These are phyloP conservation scores for Macrotyloma uniflorum DNA, from an alignment of 306 rosid genomes.

Conservation along the genomic window DNA sequence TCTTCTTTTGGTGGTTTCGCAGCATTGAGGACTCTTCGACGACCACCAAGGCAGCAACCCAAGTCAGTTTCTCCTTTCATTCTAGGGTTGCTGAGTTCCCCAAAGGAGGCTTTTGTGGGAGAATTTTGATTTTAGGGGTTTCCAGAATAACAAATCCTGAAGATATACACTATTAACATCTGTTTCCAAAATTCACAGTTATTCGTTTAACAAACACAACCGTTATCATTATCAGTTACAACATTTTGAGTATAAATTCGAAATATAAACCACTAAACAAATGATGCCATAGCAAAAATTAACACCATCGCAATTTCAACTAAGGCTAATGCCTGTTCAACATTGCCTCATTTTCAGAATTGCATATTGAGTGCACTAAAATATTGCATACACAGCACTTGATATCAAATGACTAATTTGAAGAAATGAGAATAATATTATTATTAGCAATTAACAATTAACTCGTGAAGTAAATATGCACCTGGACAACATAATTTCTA, in stretches of 20 bases:
- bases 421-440: slow-evolving; percentile 39
- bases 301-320: neutral
- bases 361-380: neutral
- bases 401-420: slow-evolving; percentile 10
- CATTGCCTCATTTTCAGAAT: neutral
- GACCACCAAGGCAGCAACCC: no score
- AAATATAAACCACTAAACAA: neutral
- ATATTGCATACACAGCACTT: neutral
- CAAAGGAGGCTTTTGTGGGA: no score
- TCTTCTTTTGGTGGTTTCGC: no score
- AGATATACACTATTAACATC: no score
- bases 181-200: no score
- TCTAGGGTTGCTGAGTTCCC: no score
- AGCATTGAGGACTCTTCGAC: no score
- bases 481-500: slow-evolving; percentile 56
- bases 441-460: slow-evolving; percentile 46
- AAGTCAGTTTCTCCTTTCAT: no score
- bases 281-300: neutral
- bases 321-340: neutral
- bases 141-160: no score
- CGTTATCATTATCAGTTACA: no score
- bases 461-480: slow-evolving; percentile 29
- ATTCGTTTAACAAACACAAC: no score
- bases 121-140: no score
- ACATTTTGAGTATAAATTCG: neutral